Percentiles rank a stretch among this genome's conserved stretches.
Evolutionary conservation across 2,329 filamentous ascomycete species (phyloP).

Genomic region (Cercospora citrullina): DNA sequence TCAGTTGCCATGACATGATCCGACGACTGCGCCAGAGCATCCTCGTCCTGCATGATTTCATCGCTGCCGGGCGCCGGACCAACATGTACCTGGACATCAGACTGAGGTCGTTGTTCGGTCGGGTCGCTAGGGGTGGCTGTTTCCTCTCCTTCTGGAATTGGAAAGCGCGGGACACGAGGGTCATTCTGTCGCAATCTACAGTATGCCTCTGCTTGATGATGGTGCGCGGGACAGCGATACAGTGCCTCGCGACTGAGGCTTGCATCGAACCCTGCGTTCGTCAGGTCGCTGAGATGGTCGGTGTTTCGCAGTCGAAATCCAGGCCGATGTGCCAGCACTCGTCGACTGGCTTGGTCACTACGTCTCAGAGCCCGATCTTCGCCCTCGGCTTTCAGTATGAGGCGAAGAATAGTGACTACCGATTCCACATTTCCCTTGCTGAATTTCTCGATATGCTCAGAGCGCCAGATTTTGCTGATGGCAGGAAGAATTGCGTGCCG

Average conservation of each 20-base stretch:
- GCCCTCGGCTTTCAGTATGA: constrained; percentile 72
- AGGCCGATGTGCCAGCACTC: constrained; percentile 50
- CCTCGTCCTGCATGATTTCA: background rate
- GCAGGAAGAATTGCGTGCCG: constrained; percentile 77
- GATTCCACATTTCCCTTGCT: constrained; percentile 74
- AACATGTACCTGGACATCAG: constrained; percentile 35
- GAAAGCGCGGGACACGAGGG: constrained; percentile 32
- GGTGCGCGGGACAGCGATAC: constrained; percentile 74
- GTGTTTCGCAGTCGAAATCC: constrained; percentile 54
- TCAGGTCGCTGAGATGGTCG: constrained; percentile 48
- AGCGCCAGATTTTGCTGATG: constrained; percentile 79
- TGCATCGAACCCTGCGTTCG: constrained; percentile 55
- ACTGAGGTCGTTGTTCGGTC: constrained; percentile 3
- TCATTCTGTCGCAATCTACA: constrained; percentile 54
- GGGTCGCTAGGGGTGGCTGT: background rate
- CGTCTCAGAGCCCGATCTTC: constrained; percentile 67
- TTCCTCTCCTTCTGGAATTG: constrained; percentile 32
- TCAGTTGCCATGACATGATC: constrained; percentile 28
- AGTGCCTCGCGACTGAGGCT: constrained; percentile 74
- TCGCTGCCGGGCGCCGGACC: background rate
- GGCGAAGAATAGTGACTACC: constrained; percentile 79
- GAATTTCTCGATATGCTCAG: constrained; percentile 76
- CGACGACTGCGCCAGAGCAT: constrained; percentile 1
- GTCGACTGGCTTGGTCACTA: constrained; percentile 58
- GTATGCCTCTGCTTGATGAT: constrained; percentile 67